Evolutionary conservation across 495 filamentous ascomycete species (phyloP).

Genomic region (Hypoxylon lenormandii): DNA sequence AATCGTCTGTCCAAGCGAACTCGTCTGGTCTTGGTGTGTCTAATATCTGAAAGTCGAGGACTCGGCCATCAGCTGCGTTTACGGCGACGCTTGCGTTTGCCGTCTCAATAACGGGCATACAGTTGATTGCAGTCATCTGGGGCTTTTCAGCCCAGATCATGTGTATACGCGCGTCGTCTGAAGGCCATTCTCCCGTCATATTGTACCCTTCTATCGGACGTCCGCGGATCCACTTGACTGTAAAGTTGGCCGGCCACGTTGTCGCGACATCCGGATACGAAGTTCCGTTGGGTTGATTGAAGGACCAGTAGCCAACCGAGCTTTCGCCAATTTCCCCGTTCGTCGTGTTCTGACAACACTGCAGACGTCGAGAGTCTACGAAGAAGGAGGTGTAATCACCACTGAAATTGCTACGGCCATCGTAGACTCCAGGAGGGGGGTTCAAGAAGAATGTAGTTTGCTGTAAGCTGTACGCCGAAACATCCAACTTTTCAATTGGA

Average conservation of each 20-base stretch:
- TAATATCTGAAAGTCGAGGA: conserved; percentile 49
- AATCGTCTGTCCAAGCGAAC: conserved; percentile 50
- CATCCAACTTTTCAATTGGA: not conserved
- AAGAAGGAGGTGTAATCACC: conserved; percentile 39
- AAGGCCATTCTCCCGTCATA: not conserved
- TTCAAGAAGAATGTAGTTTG: not conserved
- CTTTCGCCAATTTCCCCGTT: conserved; percentile 18
- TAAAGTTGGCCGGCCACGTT: conserved; percentile 49
- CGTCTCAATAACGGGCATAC: conserved; percentile 52
- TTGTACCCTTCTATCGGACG: conserved; percentile 33
- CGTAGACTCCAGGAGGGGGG: not conserved
- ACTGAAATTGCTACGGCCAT: not conserved
- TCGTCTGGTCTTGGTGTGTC: conserved; percentile 23
- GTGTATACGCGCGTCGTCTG: conserved; percentile 5
- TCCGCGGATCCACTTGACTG: conserved; percentile 53
- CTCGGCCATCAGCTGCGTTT: conserved; percentile 46
- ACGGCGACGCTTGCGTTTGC: conserved; percentile 51
- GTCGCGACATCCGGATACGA: conserved; percentile 52
- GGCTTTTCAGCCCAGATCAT: conserved; percentile 45
- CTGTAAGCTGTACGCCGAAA: not conserved
- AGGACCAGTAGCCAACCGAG: conserved; percentile 27
- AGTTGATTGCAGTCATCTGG: conserved; percentile 49
- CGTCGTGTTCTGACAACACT: conserved; percentile 53
- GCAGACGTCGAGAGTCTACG: conserved; percentile 35
- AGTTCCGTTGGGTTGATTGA: conserved; percentile 13